Conservation (phyloP, 1,284 basidiomycete species). For the Apiotrichum brassicae region DNA sequence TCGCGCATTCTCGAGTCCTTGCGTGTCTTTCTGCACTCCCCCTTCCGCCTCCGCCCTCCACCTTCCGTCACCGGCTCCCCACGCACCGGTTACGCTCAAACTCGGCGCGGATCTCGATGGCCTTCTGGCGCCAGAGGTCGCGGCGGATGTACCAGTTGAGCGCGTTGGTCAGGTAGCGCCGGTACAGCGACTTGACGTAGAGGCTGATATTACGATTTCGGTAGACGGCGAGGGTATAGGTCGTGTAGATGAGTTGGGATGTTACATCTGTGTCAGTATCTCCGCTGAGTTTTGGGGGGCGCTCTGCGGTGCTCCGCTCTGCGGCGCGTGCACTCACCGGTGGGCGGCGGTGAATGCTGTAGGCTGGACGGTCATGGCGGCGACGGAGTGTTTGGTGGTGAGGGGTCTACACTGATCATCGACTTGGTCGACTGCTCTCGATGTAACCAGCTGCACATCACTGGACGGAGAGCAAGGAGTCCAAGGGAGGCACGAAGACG, state of each 20-base stretch:
- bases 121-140: slow-evolving; percentile 76
- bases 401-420: neutral
- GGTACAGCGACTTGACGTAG: slow-evolving; percentile 89
- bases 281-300: too few species aligned
- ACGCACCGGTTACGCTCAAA: slow-evolving; percentile 85
- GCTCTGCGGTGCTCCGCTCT: too few species aligned
- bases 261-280: too few species aligned
- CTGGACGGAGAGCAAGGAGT: neutral
- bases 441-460: neutral
- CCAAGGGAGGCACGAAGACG: too few species aligned
- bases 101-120: slow-evolving; percentile 77
- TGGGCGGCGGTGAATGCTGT: slow-evolving; percentile 13
- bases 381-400: too few species aligned
- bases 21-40: too few species aligned
- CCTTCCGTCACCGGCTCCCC: too few species aligned
- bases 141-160: slow-evolving; percentile 82
- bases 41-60: too few species aligned
- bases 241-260: neutral
- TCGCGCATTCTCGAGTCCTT: too few species aligned
- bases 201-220: too few species aligned
- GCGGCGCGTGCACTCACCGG: slow-evolving; percentile 6
- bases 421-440: neutral
- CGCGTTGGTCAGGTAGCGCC: slow-evolving; percentile 73
- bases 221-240: too few species aligned
- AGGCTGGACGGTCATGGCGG: slow-evolving; percentile 6